Evolutionary conservation across 2,329 filamentous ascomycete genomes (phyloP).

Genomic region (Trichothecium sympodiale): DNA sequence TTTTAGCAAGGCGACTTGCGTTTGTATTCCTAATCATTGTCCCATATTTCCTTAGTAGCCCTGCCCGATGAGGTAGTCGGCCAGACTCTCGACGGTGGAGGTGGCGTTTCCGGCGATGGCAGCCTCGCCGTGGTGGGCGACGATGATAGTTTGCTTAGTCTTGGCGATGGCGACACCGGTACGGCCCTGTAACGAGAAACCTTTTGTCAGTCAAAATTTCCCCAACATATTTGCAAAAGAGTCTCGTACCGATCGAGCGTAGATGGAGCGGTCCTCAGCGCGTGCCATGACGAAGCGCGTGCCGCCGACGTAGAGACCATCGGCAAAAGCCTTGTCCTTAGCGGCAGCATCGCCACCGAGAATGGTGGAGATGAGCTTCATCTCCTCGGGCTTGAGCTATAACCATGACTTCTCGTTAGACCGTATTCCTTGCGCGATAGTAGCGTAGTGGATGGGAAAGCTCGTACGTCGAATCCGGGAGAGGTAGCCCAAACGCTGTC

Average conservation of each 20-base stretch:
- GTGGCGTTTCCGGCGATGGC: slow-evolving; percentile 65
- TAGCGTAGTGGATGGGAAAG: neutral
- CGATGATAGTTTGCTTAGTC: slow-evolving; percentile 77
- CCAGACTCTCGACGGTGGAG: slow-evolving; percentile 70
- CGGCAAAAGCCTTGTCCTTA: slow-evolving; percentile 55
- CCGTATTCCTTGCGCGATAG: neutral
- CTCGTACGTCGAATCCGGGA: slow-evolving; percentile 59
- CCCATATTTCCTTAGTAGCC: slow-evolving; percentile 50
- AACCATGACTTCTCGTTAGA: neutral
- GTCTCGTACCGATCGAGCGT: slow-evolving; percentile 67
- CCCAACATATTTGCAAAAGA: neutral
- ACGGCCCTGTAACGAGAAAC: slow-evolving; percentile 42
- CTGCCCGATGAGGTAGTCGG: slow-evolving; percentile 71
- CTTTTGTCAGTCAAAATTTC: neutral
- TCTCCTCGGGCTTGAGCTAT: slow-evolving; percentile 38
- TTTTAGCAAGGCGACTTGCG: slow-evolving; percentile 10
- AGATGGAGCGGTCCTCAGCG: slow-evolving; percentile 68
- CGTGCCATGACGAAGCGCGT: slow-evolving; percentile 70
- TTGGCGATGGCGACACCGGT: slow-evolving; percentile 75
- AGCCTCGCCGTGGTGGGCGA: slow-evolving; percentile 74
- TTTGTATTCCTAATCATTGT: neutral
- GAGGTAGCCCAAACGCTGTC: slow-evolving; percentile 71
- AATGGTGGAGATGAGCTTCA: slow-evolving; percentile 45
- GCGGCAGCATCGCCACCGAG: slow-evolving; percentile 32
- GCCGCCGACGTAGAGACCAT: slow-evolving; percentile 65